phyloP scores from a whole-genome alignment of 2,329 filamentous ascomycete species.

The Trichoderma endophyticum region DNA sequence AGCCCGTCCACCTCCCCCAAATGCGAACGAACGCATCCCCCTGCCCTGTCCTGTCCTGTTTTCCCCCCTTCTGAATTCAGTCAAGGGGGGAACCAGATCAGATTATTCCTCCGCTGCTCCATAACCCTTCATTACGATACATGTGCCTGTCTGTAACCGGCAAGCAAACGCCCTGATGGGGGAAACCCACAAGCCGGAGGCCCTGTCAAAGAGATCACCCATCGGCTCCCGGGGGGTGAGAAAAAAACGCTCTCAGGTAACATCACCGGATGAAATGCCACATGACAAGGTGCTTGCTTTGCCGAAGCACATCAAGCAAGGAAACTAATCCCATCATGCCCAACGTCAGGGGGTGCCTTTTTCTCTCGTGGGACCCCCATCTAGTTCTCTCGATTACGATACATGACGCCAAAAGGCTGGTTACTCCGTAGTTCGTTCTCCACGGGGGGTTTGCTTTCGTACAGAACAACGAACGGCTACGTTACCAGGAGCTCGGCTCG shows the following conservation, averaged over 20 bases:
- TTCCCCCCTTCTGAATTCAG: background rate
- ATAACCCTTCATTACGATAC: background rate
- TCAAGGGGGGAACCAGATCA: background rate
- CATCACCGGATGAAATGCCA: background rate
- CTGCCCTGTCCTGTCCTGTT: background rate
- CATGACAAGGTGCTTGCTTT: background rate
- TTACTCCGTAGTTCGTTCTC: background rate
- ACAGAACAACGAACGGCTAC: background rate
- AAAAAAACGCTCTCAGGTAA: background rate
- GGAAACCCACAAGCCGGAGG: background rate
- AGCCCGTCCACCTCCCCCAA: background rate
- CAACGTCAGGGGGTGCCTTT: background rate
- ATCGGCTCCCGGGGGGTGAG: background rate
- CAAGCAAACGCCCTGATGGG: background rate
- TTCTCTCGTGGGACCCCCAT: background rate
- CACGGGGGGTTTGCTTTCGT: background rate
- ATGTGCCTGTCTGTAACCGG: background rate
- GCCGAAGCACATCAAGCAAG: background rate
- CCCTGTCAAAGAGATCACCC: conserved; percentile 1
- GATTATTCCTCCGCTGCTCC: background rate
- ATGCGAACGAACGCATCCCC: background rate
- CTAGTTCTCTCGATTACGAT: background rate
- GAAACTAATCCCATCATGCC: background rate
- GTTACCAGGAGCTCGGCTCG: conserved; percentile 2
- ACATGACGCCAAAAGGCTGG: background rate